Base-by-base conservation (phyloP, 208 protist genomes). In the Trypanosoma avium region DNA sequence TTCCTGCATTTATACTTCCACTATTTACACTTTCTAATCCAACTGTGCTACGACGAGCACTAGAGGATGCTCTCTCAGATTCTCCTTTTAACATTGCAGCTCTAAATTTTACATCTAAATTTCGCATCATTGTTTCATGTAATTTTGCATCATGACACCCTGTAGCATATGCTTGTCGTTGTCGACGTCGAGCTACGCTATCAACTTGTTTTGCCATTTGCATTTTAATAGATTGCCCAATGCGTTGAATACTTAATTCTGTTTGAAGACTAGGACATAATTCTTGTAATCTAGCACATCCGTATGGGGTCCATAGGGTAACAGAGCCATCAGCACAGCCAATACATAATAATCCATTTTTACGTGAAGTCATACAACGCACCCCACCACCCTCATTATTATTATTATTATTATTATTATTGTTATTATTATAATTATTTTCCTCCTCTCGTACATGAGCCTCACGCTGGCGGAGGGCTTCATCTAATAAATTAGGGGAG, bases 281-380 rank as follows among this genome's bases (percentile, higher is more conserved):
- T 42, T 81, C 75, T 57, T 84, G 82, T 5, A 93, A 32, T 2
- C 82, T 77, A 17, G 82, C 86, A 35, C 80, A 75, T 29, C 59
- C 80, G 63, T 84, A 90, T 33, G 81, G 80, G 30, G 82, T 79
- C 86, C 86, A 93, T 17, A 93, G 63, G 10, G 81, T 73, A 26
- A 93, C 69, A 8, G 80, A 70, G 35, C 86, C 86, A 58, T 93
- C 78, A 10, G 72, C 82, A 53, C 74, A 65, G 29, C 86, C 86
- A 30, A 90, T 62, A 58, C 79, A 88, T 12, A 93, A 46, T 30
- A 86, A 75, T 12, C 86, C 86, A 67, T 88, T 93, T 19, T 75
- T 75, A 17, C 75, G 82, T 36, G 80, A 82, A 58, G 72, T 75
- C 32, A 93, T 74, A 22, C 52, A 63, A 0, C 71, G 79, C 45